Conservation (phyloP, 352 stramenopile genomes). For the Pythium brachiatum region DNA sequence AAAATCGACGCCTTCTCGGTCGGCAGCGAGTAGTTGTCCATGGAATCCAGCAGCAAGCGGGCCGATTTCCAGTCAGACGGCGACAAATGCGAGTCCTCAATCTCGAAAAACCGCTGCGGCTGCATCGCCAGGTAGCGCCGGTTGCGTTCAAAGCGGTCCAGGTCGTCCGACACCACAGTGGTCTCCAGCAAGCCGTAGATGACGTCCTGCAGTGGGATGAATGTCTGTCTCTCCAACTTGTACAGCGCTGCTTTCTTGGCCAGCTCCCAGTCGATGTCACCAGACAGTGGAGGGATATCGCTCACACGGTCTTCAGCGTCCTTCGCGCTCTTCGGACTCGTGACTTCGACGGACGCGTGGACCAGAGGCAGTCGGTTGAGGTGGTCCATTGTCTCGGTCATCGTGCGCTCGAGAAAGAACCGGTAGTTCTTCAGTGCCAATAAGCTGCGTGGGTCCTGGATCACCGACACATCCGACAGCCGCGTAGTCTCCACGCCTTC, state of each 20-base stretch:
- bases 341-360: constrained; percentile 19
- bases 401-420: constrained; percentile 64
- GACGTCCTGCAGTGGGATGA: constrained; percentile 63
- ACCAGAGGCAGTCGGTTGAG: constrained; percentile 24
- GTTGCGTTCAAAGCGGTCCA: constrained; percentile 54
- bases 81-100: constrained; percentile 45
- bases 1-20: constrained; percentile 65
- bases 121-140: constrained; percentile 41
- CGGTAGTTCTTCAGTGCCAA: constrained; percentile 70
- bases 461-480: constrained; percentile 10
- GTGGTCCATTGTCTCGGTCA: constrained; percentile 51
- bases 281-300: constrained; percentile 1
- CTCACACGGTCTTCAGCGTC: neutral
- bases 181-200: constrained; percentile 61
- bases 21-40: constrained; percentile 75
- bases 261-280: constrained; percentile 45
- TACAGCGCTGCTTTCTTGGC: constrained; percentile 47
- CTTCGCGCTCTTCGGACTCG: constrained; percentile 17
- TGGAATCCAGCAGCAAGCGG: constrained; percentile 44
- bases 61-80: constrained; percentile 55
- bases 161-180: constrained; percentile 32
- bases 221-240: constrained; percentile 62
- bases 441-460: constrained; percentile 53
- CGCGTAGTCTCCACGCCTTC: constrained; percentile 16
- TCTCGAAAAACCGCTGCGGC: constrained; percentile 60